Evolutionary conservation across 2,329 filamentous ascomycete genomes (phyloP), one percentile per base, ranked within the genome.

Genomic region (Calonectria montana): DNA sequence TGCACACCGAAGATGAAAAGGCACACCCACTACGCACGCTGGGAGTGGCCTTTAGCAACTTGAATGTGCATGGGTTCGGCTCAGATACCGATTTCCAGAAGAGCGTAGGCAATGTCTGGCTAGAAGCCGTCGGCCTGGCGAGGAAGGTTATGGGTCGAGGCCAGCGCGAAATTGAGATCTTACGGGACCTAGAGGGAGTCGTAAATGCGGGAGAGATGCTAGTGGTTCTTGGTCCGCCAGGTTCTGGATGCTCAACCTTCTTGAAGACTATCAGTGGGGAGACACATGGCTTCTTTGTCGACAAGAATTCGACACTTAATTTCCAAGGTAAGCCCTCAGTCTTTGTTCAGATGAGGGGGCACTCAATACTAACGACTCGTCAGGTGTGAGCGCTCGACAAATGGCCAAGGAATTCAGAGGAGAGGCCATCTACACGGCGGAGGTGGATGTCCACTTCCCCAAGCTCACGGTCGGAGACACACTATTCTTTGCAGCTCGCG

Each of bases 391-490:
- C 7, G 65, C 73, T 2, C 78, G 81, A 23, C 80, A 79, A 4
- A 86, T 87, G 76, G 80, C 83, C 21, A 81, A 83, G 2, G 78
- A 86, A 16, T 90, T 88, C 71, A 83, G 88, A 2, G 87, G 88
- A 65, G 88, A 88, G 92, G 53, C 53, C 53, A 59, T 59, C 31
- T 59, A 59, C 53, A 59, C 53, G 21, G 53, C 53, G 8, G 53
- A 94, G 79, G 79, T 81, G 55, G 91, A 93, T 77, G 83, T 91
- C 0, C 91, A 93, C 78, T 93, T 93, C 71, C 88, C 92, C 1
- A 90, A 91, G 2, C 82, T 94, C 21, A 92, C 90, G 1, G 92
- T 94, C 15, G 88, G 89, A 23, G 86, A 92, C 69, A 94, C 92
- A 0, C 81, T 94, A 31, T 59, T 39, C 35, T 59, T 59, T 25